phyloP scores from a whole-genome alignment of 2,329 filamentous ascomycete genomes.

The Penicillium sp. region DNA sequence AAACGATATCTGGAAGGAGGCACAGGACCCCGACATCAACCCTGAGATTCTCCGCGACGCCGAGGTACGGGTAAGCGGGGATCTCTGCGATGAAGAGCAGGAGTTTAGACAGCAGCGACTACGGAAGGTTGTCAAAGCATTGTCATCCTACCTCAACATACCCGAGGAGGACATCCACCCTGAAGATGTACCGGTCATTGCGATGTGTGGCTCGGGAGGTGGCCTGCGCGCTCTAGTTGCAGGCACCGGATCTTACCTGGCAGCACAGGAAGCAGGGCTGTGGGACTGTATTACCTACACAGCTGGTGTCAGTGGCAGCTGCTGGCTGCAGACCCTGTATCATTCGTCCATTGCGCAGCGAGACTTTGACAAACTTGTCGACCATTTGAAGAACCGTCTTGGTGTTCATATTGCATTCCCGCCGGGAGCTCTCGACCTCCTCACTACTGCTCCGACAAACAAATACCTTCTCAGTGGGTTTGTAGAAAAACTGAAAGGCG shows the following conservation, averaged over 20 bases:
- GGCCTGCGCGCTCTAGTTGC: constrained; percentile 87
- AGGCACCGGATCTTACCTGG: constrained; percentile 81
- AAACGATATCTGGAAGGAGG: constrained; percentile 90
- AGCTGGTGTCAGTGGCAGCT: constrained; percentile 90
- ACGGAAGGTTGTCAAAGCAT: constrained; percentile 64
- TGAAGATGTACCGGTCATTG: constrained; percentile 89
- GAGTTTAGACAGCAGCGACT: constrained; percentile 69
- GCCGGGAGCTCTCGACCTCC: constrained; percentile 72
- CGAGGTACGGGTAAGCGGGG: constrained; percentile 73
- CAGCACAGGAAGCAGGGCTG: constrained; percentile 78
- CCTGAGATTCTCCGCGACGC: constrained; percentile 85
- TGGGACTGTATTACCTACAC: constrained; percentile 96
- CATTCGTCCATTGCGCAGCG: constrained; percentile 73
- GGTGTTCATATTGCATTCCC: constrained; percentile 91
- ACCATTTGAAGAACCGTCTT: constrained; percentile 82
- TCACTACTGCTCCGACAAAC: constrained; percentile 88
- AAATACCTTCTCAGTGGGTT: constrained; percentile 84
- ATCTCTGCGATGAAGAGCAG: constrained; percentile 80
- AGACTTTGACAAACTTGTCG: constrained; percentile 67
- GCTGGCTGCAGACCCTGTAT: constrained; percentile 89
- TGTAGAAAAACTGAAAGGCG: constrained; percentile 87
- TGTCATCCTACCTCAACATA: constrained; percentile 79
- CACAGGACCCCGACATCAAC: constrained; percentile 76
- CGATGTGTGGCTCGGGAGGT: constrained; percentile 90
- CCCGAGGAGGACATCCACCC: constrained; percentile 79